Evolutionary conservation across 1,139 yeast genomes (phyloP), one percentile per base, ranked within the genome.

Genomic region (Yamadazyma siamensis): DNA sequence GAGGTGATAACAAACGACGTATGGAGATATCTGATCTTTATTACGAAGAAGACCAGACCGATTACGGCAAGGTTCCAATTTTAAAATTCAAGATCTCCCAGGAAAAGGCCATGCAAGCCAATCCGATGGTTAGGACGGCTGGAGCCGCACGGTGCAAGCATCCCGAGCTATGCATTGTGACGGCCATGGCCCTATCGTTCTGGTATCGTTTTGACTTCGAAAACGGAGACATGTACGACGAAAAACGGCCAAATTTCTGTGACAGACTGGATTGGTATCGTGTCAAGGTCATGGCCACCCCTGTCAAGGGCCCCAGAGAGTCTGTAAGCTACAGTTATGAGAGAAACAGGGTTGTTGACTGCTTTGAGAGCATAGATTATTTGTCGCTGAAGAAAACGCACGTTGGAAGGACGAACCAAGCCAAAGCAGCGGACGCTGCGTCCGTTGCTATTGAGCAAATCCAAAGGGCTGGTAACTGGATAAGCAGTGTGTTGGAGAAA

Each of bases 141-240:
- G 26, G 26, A 4, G 19, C 26, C 6, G 23, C 31, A 13, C 17
- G 40, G n/a, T 12, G 19, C 12, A 24, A 26, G 13, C 6, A 25
- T 10, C 22, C 27, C 5, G 26, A 18, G 15, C 7, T 31, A 6
- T 36, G 40, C 23, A 17, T 36, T 6, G 25, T 34, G 18, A 11
- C 23, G 2, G 38, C 38, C 9, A 10, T 34, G 21, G 34, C 34
- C 4, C 7, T 34, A 12, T 23, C 29, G 3, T 15, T 31, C 11
- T 36, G 36, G 35, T 34, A 17, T 23, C 19, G 36, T 8, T 29
- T 36, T 19, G 40, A 36, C 23, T 26, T 31, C 23, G 21, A 21
- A 4, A 23, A 27, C 3, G 38, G 32, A 5, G 20, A 17, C 7
- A 17, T 29, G 15, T 18, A 23, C 15, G 4, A 17, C 4, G 20